Percentiles rank a stretch among this genome's conserved stretches.
These are phyloP conservation scores for Cystofilobasidium bisporidii DNA, from an alignment of 768 basidiomycete species.

Conservation along the genomic window DNA sequence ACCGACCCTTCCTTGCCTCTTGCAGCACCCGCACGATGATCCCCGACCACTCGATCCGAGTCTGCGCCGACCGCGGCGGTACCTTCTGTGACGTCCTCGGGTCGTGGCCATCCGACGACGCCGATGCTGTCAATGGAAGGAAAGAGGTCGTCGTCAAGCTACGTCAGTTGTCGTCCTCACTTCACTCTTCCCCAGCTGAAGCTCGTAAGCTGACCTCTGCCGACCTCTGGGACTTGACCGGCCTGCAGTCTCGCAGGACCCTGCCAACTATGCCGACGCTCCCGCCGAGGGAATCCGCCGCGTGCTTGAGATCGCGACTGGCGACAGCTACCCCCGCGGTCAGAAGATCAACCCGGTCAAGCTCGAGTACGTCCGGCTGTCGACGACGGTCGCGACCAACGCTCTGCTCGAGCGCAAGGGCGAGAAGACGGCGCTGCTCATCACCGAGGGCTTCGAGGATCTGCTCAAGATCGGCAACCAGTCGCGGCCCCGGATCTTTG, in stretches of 20 bases:
- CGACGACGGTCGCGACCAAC: conserved; percentile 22
- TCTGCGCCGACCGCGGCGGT: conserved; percentile 8
- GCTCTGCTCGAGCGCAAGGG: conserved; percentile 31
- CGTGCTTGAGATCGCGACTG: conserved; percentile 31
- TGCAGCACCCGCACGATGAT: background rate
- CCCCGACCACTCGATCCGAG: conserved; percentile 11
- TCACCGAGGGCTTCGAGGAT: conserved; percentile 34
- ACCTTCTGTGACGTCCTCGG: conserved; percentile 30
- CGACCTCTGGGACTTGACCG: background rate
- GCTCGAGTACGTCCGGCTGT: conserved; percentile 13
- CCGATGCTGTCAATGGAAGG: background rate
- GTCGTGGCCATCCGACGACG: conserved; percentile 27
- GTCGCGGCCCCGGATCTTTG: conserved; percentile 30
- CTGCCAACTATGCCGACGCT: conserved; percentile 30
- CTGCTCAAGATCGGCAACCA: conserved; percentile 32
- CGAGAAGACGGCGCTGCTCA: conserved; percentile 28
- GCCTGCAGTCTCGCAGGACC: conserved; percentile 28
- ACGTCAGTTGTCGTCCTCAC: too few species aligned
- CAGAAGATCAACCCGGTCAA: conserved; percentile 15
- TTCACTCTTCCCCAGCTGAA: too few species aligned
- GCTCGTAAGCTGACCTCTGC: too few species aligned
- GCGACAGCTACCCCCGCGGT: conserved; percentile 25
- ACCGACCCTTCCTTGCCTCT: background rate
- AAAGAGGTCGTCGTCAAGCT: conserved; percentile 35
- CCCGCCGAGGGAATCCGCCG: conserved; percentile 33